phyloP scores from a whole-genome alignment of 805 yeast species.

The Wickerhamiella azymoides region DNA sequence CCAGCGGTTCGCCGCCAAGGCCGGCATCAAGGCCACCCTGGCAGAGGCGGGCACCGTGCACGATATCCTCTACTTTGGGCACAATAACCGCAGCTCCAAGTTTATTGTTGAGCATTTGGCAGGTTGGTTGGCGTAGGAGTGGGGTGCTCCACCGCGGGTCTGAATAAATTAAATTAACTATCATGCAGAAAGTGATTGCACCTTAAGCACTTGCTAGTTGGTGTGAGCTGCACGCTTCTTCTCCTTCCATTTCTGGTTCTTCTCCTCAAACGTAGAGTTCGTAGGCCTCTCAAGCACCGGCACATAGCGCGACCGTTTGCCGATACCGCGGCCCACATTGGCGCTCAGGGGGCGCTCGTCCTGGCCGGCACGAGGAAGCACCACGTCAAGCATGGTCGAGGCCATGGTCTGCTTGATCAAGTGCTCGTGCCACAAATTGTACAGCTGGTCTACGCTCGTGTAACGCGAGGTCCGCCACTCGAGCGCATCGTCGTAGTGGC shows the following conservation, averaged over 20 bases:
- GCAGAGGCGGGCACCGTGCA: conserved; percentile 2
- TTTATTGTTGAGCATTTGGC: background rate
- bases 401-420: conserved; percentile 44
- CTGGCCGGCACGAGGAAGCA: conserved; percentile 13
- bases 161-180: too few relatives aligned
- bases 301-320: conserved; percentile 43
- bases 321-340: conserved; percentile 69
- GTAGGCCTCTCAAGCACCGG: conserved; percentile 43
- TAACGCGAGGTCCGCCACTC: conserved; percentile 38
- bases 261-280: conserved; percentile 51
- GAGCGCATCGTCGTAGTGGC: conserved; percentile 50
- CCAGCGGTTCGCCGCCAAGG: conserved; percentile 3
- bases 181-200: too few relatives aligned
- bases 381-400: conserved; percentile 33
- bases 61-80: conserved; percentile 7
- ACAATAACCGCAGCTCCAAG: conserved; percentile 2
- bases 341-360: conserved; percentile 8
- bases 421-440: conserved; percentile 41
- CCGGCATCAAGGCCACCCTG: conserved; percentile 1
- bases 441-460: conserved; percentile 16
- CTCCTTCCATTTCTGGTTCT: conserved; percentile 44
- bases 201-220: background rate
- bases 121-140: background rate
- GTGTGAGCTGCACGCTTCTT: background rate
- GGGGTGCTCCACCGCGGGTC: too few relatives aligned